phyloP scores from a whole-genome alignment of 495 filamentous ascomycete genomes.

The Lasiosphaeria miniovina region DNA sequence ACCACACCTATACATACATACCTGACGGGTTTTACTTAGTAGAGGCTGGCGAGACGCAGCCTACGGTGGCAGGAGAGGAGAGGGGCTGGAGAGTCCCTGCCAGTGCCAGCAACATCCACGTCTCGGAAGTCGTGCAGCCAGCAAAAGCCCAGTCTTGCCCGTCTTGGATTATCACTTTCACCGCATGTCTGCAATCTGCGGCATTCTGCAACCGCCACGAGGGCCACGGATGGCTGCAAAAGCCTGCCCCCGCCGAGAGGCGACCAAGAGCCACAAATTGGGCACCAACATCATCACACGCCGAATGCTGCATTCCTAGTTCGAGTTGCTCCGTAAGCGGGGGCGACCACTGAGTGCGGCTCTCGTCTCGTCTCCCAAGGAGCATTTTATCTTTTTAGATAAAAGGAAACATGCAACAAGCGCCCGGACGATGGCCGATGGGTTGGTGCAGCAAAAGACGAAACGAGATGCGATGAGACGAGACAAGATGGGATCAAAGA shows the following conservation, averaged over 20 bases:
- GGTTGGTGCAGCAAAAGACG: no score
- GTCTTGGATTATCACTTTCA: slow-evolving; percentile 17
- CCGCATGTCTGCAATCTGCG: slow-evolving; percentile 17
- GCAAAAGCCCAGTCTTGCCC: slow-evolving; percentile 1
- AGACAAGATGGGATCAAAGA: no score
- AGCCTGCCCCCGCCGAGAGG: not conserved
- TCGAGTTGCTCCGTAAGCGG: no score
- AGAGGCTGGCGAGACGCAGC: not conserved
- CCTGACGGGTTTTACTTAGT: not conserved
- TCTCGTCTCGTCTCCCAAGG: no score
- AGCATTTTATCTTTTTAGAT: no score
- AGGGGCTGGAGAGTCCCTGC: not conserved
- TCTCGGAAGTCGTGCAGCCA: not conserved
- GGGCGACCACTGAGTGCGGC: no score
- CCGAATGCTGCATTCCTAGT: not conserved
- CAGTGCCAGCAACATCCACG: not conserved
- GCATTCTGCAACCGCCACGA: not conserved
- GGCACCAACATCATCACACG: not conserved
- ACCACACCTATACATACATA: not conserved
- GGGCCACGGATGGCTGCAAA: not conserved
- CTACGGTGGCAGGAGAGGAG: not conserved
- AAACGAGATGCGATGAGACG: no score
- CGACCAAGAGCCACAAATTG: not conserved
- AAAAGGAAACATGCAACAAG: no score
- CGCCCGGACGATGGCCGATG: no score